Conservation (phyloP, 2,329 filamentous ascomycete genomes). For the Epichloe coenophiala region DNA sequence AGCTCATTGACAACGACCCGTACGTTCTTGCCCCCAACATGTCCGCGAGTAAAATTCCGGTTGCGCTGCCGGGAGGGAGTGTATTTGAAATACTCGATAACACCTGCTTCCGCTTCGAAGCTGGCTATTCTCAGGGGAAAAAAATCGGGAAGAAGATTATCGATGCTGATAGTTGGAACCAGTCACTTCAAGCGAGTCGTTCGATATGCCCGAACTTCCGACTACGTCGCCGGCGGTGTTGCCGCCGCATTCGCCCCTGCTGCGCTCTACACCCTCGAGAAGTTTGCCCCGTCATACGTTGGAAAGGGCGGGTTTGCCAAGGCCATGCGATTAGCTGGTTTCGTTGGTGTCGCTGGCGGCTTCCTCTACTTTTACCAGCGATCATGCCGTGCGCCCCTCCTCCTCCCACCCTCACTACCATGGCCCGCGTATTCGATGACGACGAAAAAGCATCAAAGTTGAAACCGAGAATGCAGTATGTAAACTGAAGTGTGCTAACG, state of each 20-base stretch:
- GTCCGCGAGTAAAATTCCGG: not conserved
- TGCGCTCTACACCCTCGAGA: constrained; percentile 68
- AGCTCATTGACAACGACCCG: constrained; percentile 99
- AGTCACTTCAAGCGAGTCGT: constrained; percentile 89
- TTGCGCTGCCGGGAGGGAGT: too few relatives aligned
- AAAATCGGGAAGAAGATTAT: not conserved
- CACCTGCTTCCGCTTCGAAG: not conserved
- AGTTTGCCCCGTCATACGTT: constrained; percentile 70
- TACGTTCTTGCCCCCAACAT: constrained; percentile 30
- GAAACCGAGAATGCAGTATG: not conserved
- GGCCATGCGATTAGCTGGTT: constrained; percentile 66
- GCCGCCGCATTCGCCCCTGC: constrained; percentile 61
- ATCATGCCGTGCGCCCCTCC: constrained; percentile 54
- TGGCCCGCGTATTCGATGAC: not conserved
- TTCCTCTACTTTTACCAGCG: constrained; percentile 78
- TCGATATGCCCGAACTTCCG: constrained; percentile 70
- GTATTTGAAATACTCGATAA: too few relatives aligned
- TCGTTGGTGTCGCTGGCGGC: constrained; percentile 61
- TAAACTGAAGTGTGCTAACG: not conserved
- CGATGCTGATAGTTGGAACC: constrained; percentile 15
- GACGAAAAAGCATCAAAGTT: constrained; percentile 1
- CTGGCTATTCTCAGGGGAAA: not conserved
- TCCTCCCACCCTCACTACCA: not conserved
- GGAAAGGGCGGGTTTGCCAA: constrained; percentile 71
- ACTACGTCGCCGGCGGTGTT: constrained; percentile 60